A percentile compares a stretch with the other conserved stretches of the same genome.
These are phyloP conservation scores for Quercus cerris DNA, from an alignment of 306 rosid species.

Conservation along the genomic window DNA sequence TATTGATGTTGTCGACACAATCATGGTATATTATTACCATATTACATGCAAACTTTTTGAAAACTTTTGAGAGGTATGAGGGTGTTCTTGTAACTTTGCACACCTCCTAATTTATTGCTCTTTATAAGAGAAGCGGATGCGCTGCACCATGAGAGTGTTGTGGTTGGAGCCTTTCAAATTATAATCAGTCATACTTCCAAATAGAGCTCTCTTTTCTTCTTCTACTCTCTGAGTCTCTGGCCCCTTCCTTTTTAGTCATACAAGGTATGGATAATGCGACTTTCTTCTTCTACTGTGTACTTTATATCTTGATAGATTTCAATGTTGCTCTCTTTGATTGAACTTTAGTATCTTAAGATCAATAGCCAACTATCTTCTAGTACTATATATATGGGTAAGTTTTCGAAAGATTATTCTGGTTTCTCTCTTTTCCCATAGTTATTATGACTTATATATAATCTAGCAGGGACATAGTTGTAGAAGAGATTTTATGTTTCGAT, in stretches of 20 bases:
- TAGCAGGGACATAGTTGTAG: too few relatives aligned
- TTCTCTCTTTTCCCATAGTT: too few relatives aligned
- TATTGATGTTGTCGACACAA: slow-evolving; percentile 11
- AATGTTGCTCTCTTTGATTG: background rate
- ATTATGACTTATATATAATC: too few relatives aligned
- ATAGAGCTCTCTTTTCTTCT: slow-evolving; percentile 21
- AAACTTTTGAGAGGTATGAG: slow-evolving; percentile 18
- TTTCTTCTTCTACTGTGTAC: background rate
- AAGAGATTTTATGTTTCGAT: too few relatives aligned
- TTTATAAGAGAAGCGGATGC: slow-evolving; percentile 39
- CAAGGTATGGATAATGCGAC: slow-evolving; percentile 8
- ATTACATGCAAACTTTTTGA: background rate
- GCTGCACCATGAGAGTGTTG: slow-evolving; percentile 24
- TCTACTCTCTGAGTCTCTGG: background rate
- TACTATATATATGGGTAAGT: too few relatives aligned
- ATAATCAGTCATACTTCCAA: background rate
- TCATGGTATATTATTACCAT: slow-evolving; percentile 15
- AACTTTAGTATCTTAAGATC: background rate
- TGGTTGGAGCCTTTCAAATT: background rate
- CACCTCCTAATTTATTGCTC: slow-evolving; percentile 21
- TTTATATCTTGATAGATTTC: background rate
- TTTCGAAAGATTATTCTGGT: too few relatives aligned
- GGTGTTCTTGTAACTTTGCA: slow-evolving; percentile 42
- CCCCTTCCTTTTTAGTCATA: background rate
- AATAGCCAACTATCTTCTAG: too few relatives aligned